phyloP scores from a whole-genome alignment of 306 rosid species.

The Vicia villosa region DNA sequence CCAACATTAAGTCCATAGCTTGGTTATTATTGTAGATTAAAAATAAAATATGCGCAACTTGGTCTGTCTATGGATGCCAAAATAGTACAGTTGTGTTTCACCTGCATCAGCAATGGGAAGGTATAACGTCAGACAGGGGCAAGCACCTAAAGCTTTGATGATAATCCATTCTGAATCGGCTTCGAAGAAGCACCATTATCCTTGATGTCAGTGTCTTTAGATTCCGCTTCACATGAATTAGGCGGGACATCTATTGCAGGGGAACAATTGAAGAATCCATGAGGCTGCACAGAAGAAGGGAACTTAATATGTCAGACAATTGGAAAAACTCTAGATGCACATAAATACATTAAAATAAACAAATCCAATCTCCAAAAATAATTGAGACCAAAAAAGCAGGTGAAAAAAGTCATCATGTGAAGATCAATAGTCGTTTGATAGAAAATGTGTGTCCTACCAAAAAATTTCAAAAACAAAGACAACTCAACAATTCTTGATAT shows the following conservation, averaged over 20 bases:
- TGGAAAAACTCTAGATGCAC: slow-evolving; percentile 23
- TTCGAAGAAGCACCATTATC: slow-evolving; percentile 45
- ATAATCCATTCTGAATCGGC: slow-evolving; percentile 47
- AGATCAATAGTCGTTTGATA: slow-evolving; percentile 10
- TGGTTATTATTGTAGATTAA: slow-evolving; percentile 3
- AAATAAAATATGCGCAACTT: slow-evolving; percentile 14
- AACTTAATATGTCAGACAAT: slow-evolving; percentile 33
- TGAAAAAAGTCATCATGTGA: neutral
- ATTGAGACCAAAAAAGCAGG: neutral
- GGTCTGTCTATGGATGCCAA: slow-evolving; percentile 14
- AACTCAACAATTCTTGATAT: slow-evolving; percentile 6
- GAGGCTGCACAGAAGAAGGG: slow-evolving; percentile 74
- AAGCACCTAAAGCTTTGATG: slow-evolving; percentile 56
- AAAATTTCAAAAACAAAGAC: neutral
- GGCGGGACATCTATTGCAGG: slow-evolving; percentile 88
- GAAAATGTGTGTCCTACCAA: neutral
- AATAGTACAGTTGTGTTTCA: neutral
- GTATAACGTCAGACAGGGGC: neutral
- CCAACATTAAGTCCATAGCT: neutral
- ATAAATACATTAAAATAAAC: neutral
- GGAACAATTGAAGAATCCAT: slow-evolving; percentile 89
- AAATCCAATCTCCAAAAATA: neutral
- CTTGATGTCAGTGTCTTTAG: slow-evolving; percentile 56
- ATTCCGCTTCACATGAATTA: slow-evolving; percentile 60
- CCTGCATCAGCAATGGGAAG: neutral